Evolutionary conservation across 192 early-diverging fungal genomes (phyloP), one percentile per base, ranked within the genome.

Genomic region (Pilobolus umbonatus): DNA sequence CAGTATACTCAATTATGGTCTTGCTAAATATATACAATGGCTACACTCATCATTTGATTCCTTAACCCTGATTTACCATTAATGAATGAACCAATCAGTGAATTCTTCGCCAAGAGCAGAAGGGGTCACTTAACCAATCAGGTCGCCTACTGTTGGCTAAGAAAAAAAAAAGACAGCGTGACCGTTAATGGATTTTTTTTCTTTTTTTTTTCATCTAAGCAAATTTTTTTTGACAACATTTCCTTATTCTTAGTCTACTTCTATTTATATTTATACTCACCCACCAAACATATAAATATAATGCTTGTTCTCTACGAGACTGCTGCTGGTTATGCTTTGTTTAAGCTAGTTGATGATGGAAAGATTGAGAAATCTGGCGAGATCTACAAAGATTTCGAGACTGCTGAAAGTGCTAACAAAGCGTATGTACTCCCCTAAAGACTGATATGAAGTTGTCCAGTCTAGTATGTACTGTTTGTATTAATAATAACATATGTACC

Each of bases 281-380:
- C n/a, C n/a, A n/a, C 34, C 21, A 40, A 14, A 7, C 28, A 24
- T 17, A 47, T 12, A 51, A 15, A 53, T 35, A 57, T 42, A 49
- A 92, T 97, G 92, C 84, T 97, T 64, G 91, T 97, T 29, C 86
- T 99, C 32, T 96, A 90, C 83, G 96, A 99, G 78, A 96, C 94
- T 42, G 86, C 94, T 49, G 94, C 95, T 47, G 96, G 96, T 48
- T 97, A 92, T 64, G 94, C 96, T 61, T 83, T 99, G 48, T 99
- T 98, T 81, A 92, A 91, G 84, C 78, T 95, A 78, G 76, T 88
- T 47, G 89, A 95, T 72, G 90, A 95, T 64, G 85, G 79, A 55
- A 92, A 92, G 78, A 78, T 97, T 59, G 75, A 84, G 66, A 88
- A 92, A 68, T 87, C 89, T 39, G 92, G 96, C 45, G 76, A 86